A percentile compares a stretch with the other conserved stretches of the same genome.
These are phyloP conservation scores for Stereum hirsutum DNA, from an alignment of 1,284 basidiomycete species.

Conservation along the genomic window DNA sequence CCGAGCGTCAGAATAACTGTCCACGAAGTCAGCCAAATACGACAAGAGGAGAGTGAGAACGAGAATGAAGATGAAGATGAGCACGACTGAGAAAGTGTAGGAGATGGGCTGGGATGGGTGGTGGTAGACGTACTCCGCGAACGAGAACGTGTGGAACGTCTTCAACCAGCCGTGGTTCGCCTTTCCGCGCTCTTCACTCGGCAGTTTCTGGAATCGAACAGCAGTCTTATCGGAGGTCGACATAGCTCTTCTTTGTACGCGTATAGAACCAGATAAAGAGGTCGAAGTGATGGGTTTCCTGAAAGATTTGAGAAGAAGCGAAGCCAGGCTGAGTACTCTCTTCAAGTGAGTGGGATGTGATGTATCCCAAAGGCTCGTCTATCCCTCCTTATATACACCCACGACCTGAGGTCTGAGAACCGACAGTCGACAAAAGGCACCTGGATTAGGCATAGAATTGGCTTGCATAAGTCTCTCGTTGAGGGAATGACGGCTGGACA, in stretches of 20 bases:
- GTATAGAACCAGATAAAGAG: not conserved
- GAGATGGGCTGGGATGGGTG: no score
- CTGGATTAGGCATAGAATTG: not conserved
- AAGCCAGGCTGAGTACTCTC: no score
- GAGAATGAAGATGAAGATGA: not conserved
- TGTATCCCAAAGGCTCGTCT: not conserved
- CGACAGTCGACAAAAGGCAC: not conserved
- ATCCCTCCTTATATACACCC: no score
- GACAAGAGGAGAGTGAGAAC: not conserved
- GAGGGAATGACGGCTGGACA: not conserved
- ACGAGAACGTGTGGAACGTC: conserved; percentile 83
- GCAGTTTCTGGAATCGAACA: conserved; percentile 44
- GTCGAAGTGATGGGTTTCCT: not conserved
- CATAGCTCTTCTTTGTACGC: not conserved
- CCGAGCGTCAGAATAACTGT: not conserved
- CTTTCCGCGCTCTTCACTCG: conserved; percentile 62
- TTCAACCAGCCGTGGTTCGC: conserved; percentile 89
- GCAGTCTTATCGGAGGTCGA: not conserved
- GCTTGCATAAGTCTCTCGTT: not conserved
- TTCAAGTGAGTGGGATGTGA: not conserved
- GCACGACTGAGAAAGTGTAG: no score
- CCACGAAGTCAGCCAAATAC: not conserved
- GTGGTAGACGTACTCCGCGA: conserved; percentile 49
- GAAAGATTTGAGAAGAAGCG: not conserved
- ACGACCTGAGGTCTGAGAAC: not conserved